Evolutionary conservation across 140 eudicot genomes (phyloP).

Genomic region (Bidens hawaiensis): DNA sequence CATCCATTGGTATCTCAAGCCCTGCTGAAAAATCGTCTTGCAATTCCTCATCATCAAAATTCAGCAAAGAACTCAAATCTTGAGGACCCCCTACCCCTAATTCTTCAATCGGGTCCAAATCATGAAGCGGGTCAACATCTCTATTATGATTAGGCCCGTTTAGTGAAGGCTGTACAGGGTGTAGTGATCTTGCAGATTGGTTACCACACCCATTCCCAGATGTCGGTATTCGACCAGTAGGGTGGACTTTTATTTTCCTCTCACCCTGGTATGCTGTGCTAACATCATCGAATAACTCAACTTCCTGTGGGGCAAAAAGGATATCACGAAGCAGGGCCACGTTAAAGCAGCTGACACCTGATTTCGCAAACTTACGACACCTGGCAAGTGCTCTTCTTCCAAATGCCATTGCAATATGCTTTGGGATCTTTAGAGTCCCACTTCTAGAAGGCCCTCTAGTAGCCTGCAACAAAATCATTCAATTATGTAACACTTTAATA

Average conservation of each 20-base stretch:
- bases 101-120: slow-evolving; percentile 62
- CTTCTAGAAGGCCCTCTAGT: slow-evolving; percentile 68
- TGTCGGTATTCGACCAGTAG: slow-evolving; percentile 53
- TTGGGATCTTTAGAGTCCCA: slow-evolving; percentile 58
- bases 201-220: slow-evolving; percentile 23
- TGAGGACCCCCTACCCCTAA: slow-evolving; percentile 61
- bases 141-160: background rate
- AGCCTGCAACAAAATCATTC: slow-evolving; percentile 48
- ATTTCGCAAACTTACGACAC: slow-evolving; percentile 55
- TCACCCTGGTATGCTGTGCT: slow-evolving; percentile 53
- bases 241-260: slow-evolving; percentile 59
- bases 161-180: slow-evolving; percentile 48
- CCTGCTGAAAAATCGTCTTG: slow-evolving; percentile 66
- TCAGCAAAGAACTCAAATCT: slow-evolving; percentile 65
- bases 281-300: slow-evolving; percentile 62
- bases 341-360: slow-evolving; percentile 73
- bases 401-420: slow-evolving; percentile 79
- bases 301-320: slow-evolving; percentile 51
- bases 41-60: slow-evolving; percentile 67
- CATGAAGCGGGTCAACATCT: slow-evolving; percentile 35
- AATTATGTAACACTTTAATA: background rate
- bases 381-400: slow-evolving; percentile 65
- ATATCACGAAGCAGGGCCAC: slow-evolving; percentile 70
- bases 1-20: slow-evolving; percentile 92
- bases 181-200: slow-evolving; percentile 36